Base-by-base conservation (phyloP, 139 green algal genomes). In the Gonium pectorale region DNA sequence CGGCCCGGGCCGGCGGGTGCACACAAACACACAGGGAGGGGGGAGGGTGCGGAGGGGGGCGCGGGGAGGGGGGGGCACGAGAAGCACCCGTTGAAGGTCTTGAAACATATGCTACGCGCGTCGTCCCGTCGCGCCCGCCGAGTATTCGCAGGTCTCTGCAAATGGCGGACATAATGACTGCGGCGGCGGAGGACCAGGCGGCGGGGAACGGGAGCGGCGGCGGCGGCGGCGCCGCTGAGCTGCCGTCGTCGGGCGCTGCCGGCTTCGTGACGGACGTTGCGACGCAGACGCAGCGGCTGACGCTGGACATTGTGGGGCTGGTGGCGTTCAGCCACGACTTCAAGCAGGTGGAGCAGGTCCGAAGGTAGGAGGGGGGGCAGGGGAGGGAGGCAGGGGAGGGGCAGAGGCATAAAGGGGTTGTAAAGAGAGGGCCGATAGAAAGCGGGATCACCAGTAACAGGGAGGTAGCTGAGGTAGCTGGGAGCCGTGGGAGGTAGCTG, bases 281-380 rank as follows among this genome's bases (percentile, higher is more conserved):
- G 15, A 69, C 89, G 31, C 87, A 94, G 69, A 93, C 90, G 49
- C 94, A 97, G 88, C 88, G 91, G 46, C 85, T 97, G 5, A 93
- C 93, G 26, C 86, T 97, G 27, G 93, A 97, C 51, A 69, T 96
- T 27, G 90, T 97, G 59, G 91, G 91, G 27, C 73, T 91, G 41
- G 90, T 92, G 29, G 92, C 93, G 15, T 96, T 96, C 89, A 92
- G 79, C 72, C 89, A 95, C 67, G 88, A 96, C 89, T 96, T 96
- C 74, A 29, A 74, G 40, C 85, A 94, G 77, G 72, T 72, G 80
- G 52, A 66, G 54, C 67, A 54, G 41, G 80, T 62, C 15, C 49
- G 67, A 1, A 69, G 79, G 78, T 84, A 63, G 11, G 62, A 6
- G 62, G 15, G 75, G 17, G 5, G 46, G 40, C 22, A 17, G 44